These are phyloP conservation scores for Collybia sp. DNA, from an alignment of 768 basidiomycete genomes.

Conservation along the genomic window DNA sequence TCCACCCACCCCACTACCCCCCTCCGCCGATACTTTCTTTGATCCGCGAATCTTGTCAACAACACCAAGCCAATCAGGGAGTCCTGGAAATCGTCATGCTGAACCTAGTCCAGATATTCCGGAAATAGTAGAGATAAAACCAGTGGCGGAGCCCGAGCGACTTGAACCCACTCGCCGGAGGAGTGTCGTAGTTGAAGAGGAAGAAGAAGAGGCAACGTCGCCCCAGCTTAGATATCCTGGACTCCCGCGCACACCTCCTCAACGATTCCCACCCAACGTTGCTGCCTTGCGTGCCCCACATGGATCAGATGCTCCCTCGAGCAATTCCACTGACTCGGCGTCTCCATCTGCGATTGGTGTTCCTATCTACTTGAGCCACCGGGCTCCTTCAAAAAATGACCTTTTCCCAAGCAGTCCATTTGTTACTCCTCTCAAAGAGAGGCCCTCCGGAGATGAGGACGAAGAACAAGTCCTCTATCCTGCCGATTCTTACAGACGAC, in stretches of 20 bases:
- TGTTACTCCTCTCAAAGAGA: slow-evolving; percentile 65
- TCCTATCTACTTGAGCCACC: slow-evolving; percentile 43
- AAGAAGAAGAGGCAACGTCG: slow-evolving; percentile 53
- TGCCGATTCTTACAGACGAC: slow-evolving; percentile 46
- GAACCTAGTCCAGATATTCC: slow-evolving; percentile 21
- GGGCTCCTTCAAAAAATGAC: slow-evolving; percentile 52
- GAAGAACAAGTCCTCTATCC: slow-evolving; percentile 67
- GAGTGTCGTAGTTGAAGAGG: slow-evolving; percentile 67
- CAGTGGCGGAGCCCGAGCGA: slow-evolving; percentile 28
- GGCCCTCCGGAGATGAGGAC: slow-evolving; percentile 53
- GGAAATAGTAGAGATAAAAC: slow-evolving; percentile 8
- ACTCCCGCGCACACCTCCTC: slow-evolving; percentile 39
- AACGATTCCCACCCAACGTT: slow-evolving; percentile 26
- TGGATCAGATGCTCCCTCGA: slow-evolving; percentile 50
- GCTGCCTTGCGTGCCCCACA: slow-evolving; percentile 37
- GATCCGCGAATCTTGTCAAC: slow-evolving; percentile 38
- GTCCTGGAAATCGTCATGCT: slow-evolving; percentile 23
- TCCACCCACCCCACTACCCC: slow-evolving; percentile 47
- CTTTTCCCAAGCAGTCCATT: slow-evolving; percentile 68
- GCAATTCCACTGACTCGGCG: slow-evolving; percentile 37
- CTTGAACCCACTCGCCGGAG: slow-evolving; percentile 43
- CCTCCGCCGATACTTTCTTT: slow-evolving; percentile 27
- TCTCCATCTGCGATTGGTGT: slow-evolving; percentile 37
- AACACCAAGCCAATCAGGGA: slow-evolving; percentile 36
- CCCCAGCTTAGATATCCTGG: slow-evolving; percentile 34